Base-by-base conservation (phyloP, 495 filamentous ascomycete genomes). In the Trichocladium antarcticum region DNA sequence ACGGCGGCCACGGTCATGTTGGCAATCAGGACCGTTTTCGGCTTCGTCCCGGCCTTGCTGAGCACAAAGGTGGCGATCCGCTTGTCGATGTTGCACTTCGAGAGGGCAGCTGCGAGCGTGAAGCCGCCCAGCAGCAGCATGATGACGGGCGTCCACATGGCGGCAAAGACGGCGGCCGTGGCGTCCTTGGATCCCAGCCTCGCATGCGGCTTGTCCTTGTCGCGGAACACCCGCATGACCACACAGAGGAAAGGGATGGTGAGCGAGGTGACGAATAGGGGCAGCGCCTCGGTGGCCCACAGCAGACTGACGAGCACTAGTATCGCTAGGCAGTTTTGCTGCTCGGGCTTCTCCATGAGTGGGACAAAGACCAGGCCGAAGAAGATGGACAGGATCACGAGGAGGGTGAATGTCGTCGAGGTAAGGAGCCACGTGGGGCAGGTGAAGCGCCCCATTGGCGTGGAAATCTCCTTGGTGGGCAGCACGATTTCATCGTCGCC, bases 101-200 rank as follows among this genome's bases (percentile, higher is more conserved):
- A 95, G 49, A 99, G 68, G 0, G 93, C 92, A 0, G 92, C 92
- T 9, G 92, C 92, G 54, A 99, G 82, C 11, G 93, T 89, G 58
- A 99, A 99, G 8, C 92, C 92, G 54, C 92, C 92, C 16, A 99
- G 81, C 17, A 99, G 77, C 11, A 99, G 77, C 93, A 97, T 97
- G 54, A 99, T 99, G 28, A 97, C 92, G 0, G 93, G 89, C 9
- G 89, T 96, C 92, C 92, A 99, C 92, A 99, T 99, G 16, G 92
- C 81, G 24, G 86, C 71, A 57, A 97, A 96, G 31, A 95, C 81
- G 58, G 83, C 87, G 43, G 74, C 74, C 0, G 88, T 83, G 5
- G 92, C 88, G 21, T 77, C 74, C 55, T 85, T 85, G 1, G 87
- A 75, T 19, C 74, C 73, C 14, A 97, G 70, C 27, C 90, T 80